A percentile compares a stretch with the other conserved stretches of the same genome.
phyloP scores from a whole-genome alignment of 768 basidiomycete species.

The Steccherinum ochraceum region DNA sequence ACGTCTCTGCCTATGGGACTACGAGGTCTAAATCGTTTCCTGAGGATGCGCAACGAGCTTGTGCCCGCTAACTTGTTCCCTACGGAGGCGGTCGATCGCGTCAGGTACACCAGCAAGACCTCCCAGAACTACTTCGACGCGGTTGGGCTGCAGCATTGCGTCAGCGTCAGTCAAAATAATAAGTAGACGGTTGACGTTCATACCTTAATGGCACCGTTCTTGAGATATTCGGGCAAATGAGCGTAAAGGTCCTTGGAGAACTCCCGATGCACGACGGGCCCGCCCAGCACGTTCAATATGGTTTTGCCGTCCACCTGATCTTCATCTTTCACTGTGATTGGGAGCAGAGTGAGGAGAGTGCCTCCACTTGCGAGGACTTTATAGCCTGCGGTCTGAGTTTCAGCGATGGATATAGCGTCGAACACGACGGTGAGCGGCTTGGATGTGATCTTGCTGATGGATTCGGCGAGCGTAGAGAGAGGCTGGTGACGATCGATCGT shows the following conservation, averaged over 20 bases:
- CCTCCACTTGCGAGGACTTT: conserved; percentile 27
- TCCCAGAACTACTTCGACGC: conserved; percentile 31
- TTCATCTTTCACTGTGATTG: no score
- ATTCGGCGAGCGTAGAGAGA: background rate
- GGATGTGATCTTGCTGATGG: conserved; percentile 7
- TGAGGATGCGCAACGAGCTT: conserved; percentile 40
- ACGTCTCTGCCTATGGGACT: no score
- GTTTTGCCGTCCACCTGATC: no score
- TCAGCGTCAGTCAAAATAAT: no score
- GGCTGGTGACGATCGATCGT: conserved; percentile 12
- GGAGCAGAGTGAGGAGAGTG: conserved; percentile 26
- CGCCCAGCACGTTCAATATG: no score
- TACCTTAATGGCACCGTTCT: no score
- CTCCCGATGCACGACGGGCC: no score
- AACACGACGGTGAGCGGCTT: conserved; percentile 12
- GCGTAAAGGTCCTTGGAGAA: no score
- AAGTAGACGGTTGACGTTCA: no score
- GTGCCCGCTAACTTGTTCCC: conserved; percentile 31
- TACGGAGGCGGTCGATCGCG: conserved; percentile 30
- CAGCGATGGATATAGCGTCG: conserved; percentile 9
- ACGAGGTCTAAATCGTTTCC: no score
- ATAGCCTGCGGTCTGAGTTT: conserved; percentile 9
- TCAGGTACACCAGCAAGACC: conserved; percentile 32
- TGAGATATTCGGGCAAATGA: no score
- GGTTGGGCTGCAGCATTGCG: conserved; percentile 33